Evolutionary conservation across 1,284 basidiomycete genomes (phyloP).

Genomic region (Tilletia setariae): DNA sequence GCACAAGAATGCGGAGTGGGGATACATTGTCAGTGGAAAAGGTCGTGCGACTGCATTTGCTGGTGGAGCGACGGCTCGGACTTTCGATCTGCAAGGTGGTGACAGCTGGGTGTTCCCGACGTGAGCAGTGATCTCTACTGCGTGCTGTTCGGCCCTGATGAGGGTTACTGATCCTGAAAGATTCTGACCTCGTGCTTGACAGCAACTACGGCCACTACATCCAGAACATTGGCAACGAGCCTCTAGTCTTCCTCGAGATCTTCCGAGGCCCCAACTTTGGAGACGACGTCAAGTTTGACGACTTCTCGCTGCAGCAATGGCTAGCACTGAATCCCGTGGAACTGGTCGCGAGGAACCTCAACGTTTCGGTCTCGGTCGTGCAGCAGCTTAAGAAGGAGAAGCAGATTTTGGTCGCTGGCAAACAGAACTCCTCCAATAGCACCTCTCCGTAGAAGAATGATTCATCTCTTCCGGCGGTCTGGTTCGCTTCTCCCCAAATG

Average conservation of each 20-base stretch:
- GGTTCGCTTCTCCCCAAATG: too few species aligned
- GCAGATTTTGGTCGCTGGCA: conserved; percentile 19
- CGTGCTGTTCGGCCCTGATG: too few species aligned
- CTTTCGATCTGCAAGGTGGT: conserved; percentile 62
- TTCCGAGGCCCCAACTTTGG: conserved; percentile 58
- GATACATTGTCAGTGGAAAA: conserved; percentile 24
- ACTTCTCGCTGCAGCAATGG: conserved; percentile 27
- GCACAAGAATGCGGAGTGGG: conserved; percentile 62
- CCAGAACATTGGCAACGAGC: conserved; percentile 68
- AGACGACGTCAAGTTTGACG: conserved; percentile 21
- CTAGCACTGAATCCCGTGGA: conserved; percentile 26
- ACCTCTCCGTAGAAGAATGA: too few species aligned
- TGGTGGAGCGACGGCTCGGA: conserved; percentile 61
- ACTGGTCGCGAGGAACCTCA: conserved; percentile 17
- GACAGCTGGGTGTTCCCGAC: conserved; percentile 18
- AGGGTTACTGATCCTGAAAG: too few species aligned
- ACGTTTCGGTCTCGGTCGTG: conserved; percentile 14
- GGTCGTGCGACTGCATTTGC: conserved; percentile 26
- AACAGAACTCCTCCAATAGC: neutral
- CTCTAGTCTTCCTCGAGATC: conserved; percentile 66
- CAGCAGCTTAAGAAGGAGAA: conserved; percentile 20
- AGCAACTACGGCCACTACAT: conserved; percentile 63
- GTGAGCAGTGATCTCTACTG: conserved; percentile 12
- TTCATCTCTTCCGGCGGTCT: too few species aligned
- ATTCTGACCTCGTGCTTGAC: neutral